Percentiles rank a stretch among this genome's conserved stretches.
phyloP scores from a whole-genome alignment of 2,329 filamentous ascomycete genomes.

The Diaporthe humulicola region DNA sequence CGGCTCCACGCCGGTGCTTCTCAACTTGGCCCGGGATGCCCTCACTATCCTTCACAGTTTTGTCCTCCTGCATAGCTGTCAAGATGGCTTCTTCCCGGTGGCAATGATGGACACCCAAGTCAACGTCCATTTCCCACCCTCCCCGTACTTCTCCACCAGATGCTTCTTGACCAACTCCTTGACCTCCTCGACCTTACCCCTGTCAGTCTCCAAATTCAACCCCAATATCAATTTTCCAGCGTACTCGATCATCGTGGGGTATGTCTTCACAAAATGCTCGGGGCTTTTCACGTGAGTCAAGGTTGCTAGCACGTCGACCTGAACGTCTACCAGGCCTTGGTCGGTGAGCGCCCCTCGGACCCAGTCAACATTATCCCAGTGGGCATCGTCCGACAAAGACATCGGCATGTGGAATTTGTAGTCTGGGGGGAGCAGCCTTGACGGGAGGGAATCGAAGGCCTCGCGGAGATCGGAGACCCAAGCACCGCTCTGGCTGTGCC shows the following conservation, averaged over 20 bases:
- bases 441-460: slow-evolving; percentile 57
- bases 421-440: slow-evolving; percentile 51
- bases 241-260: slow-evolving; percentile 56
- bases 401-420: slow-evolving; percentile 48
- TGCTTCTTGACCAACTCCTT: slow-evolving; percentile 51
- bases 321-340: slow-evolving; percentile 55
- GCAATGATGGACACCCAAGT: slow-evolving; percentile 50
- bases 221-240: slow-evolving; percentile 52
- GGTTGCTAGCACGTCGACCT: slow-evolving; percentile 49
- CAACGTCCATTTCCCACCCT: slow-evolving; percentile 50
- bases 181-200: slow-evolving; percentile 54
- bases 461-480: slow-evolving; percentile 55
- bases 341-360: slow-evolving; percentile 51
- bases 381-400: slow-evolving; percentile 55
- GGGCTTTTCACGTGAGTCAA: slow-evolving; percentile 49
- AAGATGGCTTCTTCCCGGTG: slow-evolving; percentile 41
- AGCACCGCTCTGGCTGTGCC: slow-evolving; percentile 48
- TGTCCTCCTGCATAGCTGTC: background rate
- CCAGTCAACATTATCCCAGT: slow-evolving; percentile 57
- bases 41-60: background rate
- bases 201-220: slow-evolving; percentile 54
- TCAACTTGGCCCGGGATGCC: background rate
- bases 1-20: background rate
- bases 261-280: slow-evolving; percentile 52
- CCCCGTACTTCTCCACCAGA: slow-evolving; percentile 55